Evolutionary conservation across 768 basidiomycete species (phyloP).

Genomic region (Fistulinella prunicolor): DNA sequence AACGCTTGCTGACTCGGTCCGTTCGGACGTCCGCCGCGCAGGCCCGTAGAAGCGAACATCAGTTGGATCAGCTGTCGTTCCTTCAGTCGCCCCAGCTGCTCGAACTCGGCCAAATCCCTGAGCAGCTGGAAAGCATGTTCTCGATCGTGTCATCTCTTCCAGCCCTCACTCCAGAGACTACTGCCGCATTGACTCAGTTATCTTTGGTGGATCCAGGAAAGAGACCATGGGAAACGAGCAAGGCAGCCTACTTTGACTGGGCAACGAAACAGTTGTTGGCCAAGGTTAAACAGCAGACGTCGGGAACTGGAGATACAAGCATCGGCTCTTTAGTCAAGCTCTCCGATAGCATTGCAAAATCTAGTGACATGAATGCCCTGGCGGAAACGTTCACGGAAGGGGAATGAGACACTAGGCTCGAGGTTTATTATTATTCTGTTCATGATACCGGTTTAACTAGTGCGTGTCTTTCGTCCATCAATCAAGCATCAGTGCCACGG

Average conservation of each 20-base stretch:
- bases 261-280: conserved; percentile 55
- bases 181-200: conserved; percentile 33
- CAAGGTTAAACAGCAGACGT: conserved; percentile 23
- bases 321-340: conserved; percentile 21
- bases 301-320: conserved; percentile 15
- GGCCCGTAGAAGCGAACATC: conserved; percentile 45
- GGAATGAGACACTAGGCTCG: neutral
- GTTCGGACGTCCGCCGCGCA: conserved; percentile 46
- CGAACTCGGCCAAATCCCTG: conserved; percentile 40
- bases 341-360: conserved; percentile 17
- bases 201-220: conserved; percentile 56
- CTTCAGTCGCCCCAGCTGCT: conserved; percentile 41
- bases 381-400: conserved; percentile 8
- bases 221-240: conserved; percentile 73
- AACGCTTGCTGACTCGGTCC: conserved; percentile 53
- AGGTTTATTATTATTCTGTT: neutral
- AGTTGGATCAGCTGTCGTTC: conserved; percentile 41
- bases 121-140: conserved; percentile 45
- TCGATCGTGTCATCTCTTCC: conserved; percentile 49
- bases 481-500: neutral
- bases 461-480: conserved; percentile 1
- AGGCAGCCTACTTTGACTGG: conserved; percentile 77
- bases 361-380: conserved; percentile 19
- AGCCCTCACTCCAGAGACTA: conserved; percentile 38
- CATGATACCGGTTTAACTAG: neutral